Conservation (phyloP, 495 filamentous ascomycete genomes). For the Talaromyces ruber region DNA sequence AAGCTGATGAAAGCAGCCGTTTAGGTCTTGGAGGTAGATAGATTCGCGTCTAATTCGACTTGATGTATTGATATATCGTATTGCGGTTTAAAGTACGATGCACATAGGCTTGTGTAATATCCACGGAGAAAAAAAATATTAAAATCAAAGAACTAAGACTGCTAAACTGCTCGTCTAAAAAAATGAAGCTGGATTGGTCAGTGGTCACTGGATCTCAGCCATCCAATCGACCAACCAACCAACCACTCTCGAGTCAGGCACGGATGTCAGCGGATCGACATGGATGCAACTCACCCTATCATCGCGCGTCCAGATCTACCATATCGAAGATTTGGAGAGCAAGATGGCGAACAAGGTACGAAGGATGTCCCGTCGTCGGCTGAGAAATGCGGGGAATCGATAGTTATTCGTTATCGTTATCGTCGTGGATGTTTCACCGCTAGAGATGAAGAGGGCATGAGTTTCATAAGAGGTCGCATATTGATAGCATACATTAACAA, state of each 20-base stretch:
- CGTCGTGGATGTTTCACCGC: background rate
- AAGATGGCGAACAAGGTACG: background rate
- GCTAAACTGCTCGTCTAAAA: background rate
- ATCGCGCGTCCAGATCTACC: no score
- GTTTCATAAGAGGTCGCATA: background rate
- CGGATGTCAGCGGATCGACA: background rate
- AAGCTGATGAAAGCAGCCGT: background rate
- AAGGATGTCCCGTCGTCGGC: background rate
- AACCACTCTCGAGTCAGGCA: background rate
- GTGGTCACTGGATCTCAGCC: background rate
- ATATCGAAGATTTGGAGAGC: background rate
- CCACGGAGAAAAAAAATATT: background rate
- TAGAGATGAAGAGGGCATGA: background rate
- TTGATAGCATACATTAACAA: background rate
- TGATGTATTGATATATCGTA: background rate
- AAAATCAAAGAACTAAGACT: background rate
- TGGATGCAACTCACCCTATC: background rate
- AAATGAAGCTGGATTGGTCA: background rate
- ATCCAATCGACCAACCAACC: background rate
- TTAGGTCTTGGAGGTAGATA: background rate
- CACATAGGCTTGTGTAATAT: background rate
- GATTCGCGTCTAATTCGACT: background rate
- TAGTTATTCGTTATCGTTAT: background rate
- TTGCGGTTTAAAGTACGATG: background rate
- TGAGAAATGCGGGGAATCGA: background rate